Evolutionary conservation across 345 rosid species (phyloP).

Genomic region (Gossypium longicalyx): DNA sequence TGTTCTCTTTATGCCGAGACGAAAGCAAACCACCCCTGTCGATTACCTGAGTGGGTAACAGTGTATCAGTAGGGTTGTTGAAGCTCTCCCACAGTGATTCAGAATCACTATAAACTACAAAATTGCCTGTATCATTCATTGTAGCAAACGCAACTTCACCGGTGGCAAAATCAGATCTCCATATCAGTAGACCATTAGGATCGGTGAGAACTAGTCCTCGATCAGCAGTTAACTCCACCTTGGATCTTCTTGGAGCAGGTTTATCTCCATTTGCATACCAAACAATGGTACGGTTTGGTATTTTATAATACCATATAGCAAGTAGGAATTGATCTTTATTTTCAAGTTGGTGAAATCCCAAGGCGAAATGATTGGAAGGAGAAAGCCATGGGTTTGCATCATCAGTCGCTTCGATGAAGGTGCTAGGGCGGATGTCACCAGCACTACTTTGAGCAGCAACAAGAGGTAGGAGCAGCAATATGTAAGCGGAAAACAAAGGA

Average conservation of each 20-base stretch:
- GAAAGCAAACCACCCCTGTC: slow-evolving; percentile 11
- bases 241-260: slow-evolving; percentile 9
- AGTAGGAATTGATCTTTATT: slow-evolving; percentile 5
- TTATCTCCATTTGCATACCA: slow-evolving; percentile 20
- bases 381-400: slow-evolving; percentile 24
- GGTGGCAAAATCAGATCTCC: slow-evolving; percentile 6
- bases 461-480: not conserved
- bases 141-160: slow-evolving; percentile 20
- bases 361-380: slow-evolving; percentile 16
- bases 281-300: slow-evolving; percentile 24
- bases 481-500: not conserved
- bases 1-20: slow-evolving; percentile 19
- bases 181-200: slow-evolving; percentile 12
- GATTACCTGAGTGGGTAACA: slow-evolving; percentile 34
- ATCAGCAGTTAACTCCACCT: not conserved
- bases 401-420: not conserved
- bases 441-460: slow-evolving; percentile 2
- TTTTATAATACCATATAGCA: slow-evolving; percentile 26
- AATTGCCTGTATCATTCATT: slow-evolving; percentile 27
- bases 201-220: not conserved
- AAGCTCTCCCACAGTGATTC: slow-evolving; percentile 6
- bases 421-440: not conserved
- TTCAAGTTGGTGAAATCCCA: slow-evolving; percentile 8
- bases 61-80: slow-evolving; percentile 26
- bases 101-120: not conserved